Conservation (phyloP, 1,284 basidiomycete species). For the Trichosporon sp. region DNA sequence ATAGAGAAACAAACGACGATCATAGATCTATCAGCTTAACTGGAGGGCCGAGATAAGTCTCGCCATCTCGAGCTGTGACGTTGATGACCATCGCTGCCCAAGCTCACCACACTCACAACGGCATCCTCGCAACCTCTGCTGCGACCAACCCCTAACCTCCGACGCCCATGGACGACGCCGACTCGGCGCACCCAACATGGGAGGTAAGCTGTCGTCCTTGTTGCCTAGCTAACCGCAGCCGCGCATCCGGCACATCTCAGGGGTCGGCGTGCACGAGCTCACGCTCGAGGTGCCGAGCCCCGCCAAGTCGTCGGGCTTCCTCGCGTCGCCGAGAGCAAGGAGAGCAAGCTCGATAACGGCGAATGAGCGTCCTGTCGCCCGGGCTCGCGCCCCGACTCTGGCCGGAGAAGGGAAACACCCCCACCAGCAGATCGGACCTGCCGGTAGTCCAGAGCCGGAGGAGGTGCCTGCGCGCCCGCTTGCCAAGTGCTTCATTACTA, state of each 20-base stretch:
- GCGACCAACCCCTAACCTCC: background rate
- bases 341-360: slow-evolving; percentile 16
- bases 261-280: slow-evolving; percentile 51
- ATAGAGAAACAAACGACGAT: background rate
- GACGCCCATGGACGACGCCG: slow-evolving; percentile 19
- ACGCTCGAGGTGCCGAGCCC: slow-evolving; percentile 31
- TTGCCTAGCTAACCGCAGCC: slow-evolving; percentile 32
- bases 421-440: background rate
- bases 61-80: slow-evolving; percentile 11
- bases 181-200: slow-evolving; percentile 21
- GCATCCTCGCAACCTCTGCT: background rate
- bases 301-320: slow-evolving; percentile 16
- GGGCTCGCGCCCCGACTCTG: slow-evolving; percentile 46
- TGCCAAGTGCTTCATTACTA: slow-evolving; percentile 44
- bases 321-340: background rate
- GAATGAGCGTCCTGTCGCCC: background rate
- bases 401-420: slow-evolving; percentile 46
- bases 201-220: slow-evolving; percentile 17
- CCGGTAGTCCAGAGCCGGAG: slow-evolving; percentile 25
- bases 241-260: slow-evolving; percentile 47
- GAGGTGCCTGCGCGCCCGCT: slow-evolving; percentile 32
- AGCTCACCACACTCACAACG: slow-evolving; percentile 7
- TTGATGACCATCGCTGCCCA: slow-evolving; percentile 1
- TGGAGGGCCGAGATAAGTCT: background rate
- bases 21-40: background rate